Evolutionary conservation across 202 grass and related monocot species (phyloP).

Genomic region (Schoenoplectus triqueter): DNA sequence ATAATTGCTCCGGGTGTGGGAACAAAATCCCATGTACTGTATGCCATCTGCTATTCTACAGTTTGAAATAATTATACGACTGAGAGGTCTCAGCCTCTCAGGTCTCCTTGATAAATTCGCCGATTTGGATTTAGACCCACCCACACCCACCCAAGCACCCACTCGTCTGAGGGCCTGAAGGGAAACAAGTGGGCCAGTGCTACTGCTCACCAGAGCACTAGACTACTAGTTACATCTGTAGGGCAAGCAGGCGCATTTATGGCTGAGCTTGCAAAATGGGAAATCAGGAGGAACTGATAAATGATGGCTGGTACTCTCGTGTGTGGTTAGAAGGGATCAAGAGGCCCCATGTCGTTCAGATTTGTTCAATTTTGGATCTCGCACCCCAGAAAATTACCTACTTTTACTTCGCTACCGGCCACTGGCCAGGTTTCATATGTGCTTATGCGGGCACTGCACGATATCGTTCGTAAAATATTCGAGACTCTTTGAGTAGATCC

Average conservation of each 20-base stretch:
- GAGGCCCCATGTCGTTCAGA: not conserved
- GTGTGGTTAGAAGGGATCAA: slow-evolving; percentile 24
- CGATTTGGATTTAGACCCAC: no score
- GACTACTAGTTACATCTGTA: not conserved
- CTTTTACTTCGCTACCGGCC: not conserved
- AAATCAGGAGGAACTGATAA: not conserved
- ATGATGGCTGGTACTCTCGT: slow-evolving; percentile 15
- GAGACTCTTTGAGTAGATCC: not conserved
- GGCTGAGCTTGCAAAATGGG: not conserved
- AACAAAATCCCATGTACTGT: not conserved
- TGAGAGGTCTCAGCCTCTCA: not conserved
- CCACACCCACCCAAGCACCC: not conserved
- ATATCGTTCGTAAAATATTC: not conserved
- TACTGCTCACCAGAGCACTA: not conserved
- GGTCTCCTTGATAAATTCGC: slow-evolving; percentile 4
- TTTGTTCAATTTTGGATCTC: not conserved
- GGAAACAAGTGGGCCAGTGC: not conserved
- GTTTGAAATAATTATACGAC: slow-evolving; percentile 21
- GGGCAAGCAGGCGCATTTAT: not conserved
- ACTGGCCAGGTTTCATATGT: not conserved
- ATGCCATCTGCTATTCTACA: not conserved
- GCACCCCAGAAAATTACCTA: not conserved
- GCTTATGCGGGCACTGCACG: not conserved
- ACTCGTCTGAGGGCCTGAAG: not conserved
- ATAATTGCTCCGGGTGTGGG: not conserved